Evolutionary conservation across 306 rosid species (phyloP).

Genomic region (Bauhinia variegata): DNA sequence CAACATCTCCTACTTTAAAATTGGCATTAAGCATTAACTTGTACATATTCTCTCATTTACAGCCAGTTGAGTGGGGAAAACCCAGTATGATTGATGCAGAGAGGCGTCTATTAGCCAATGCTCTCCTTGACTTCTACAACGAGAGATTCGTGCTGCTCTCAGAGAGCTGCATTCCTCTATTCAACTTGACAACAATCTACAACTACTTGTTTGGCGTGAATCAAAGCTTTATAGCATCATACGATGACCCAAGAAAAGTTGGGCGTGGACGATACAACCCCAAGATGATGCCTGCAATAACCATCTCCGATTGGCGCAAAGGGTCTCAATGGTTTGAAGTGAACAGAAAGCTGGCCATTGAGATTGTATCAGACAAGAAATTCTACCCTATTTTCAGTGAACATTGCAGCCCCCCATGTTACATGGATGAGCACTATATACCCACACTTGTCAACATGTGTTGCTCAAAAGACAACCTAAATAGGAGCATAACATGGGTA

Average conservation of each 20-base stretch:
- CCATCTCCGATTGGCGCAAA: constrained; percentile 51
- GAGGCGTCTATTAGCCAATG: constrained; percentile 54
- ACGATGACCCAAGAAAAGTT: constrained; percentile 49
- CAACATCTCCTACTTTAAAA: not conserved
- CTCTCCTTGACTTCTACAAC: constrained; percentile 54
- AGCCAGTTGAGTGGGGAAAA: constrained; percentile 55
- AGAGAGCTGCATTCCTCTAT: constrained; percentile 54
- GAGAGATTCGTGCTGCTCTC: constrained; percentile 55
- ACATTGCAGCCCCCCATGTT: constrained; percentile 57
- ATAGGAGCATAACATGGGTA: constrained; percentile 61
- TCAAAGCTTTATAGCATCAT: constrained; percentile 43
- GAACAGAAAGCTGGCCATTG: constrained; percentile 40
- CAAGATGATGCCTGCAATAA: constrained; percentile 40
- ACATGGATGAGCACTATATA: constrained; percentile 60
- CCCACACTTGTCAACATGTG: constrained; percentile 50
- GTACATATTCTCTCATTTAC: not conserved
- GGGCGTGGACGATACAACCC: constrained; percentile 62
- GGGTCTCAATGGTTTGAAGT: constrained; percentile 66
- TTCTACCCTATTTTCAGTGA: constrained; percentile 46
- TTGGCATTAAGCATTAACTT: not conserved
- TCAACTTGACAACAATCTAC: constrained; percentile 52
- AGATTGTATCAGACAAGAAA: constrained; percentile 46
- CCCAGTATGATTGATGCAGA: constrained; percentile 59
- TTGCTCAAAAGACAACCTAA: constrained; percentile 41
- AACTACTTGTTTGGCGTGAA: constrained; percentile 34